Evolutionary conservation across 192 early-diverging fungal species (phyloP).

Genomic region (Backusella macrospora): DNA sequence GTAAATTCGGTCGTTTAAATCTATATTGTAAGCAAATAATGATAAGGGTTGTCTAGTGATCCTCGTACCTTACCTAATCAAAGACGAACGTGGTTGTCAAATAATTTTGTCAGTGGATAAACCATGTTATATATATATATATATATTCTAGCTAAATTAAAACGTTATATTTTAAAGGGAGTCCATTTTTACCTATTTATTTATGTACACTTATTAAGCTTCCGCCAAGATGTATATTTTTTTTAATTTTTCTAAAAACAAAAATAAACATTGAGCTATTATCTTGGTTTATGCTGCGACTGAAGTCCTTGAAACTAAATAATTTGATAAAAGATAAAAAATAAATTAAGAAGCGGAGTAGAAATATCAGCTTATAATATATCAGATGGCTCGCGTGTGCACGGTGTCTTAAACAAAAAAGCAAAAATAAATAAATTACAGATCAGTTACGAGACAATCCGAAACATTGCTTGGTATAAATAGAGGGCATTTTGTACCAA

Average conservation of each 20-base stretch:
- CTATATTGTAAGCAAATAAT: neutral
- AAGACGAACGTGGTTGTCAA: conserved; percentile 1
- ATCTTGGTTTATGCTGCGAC: neutral
- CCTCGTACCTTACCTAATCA: conserved; percentile 8
- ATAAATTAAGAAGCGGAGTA: neutral
- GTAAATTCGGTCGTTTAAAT: neutral
- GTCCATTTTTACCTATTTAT: neutral
- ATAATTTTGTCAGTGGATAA: conserved; percentile 1
- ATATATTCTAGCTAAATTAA: conserved; percentile 6
- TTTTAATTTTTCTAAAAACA: neutral
- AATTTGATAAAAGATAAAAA: neutral
- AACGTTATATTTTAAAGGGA: neutral
- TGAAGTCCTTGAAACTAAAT: neutral
- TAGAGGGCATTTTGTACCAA: neutral
- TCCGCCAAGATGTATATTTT: neutral
- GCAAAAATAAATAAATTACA: neutral
- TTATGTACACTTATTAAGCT: neutral
- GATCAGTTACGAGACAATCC: conserved; percentile 9
- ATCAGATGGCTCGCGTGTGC: conserved; percentile 7
- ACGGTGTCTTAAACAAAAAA: neutral
- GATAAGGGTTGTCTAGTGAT: conserved; percentile 13
- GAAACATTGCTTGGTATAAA: neutral
- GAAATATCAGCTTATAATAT: neutral
- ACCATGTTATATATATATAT: neutral
- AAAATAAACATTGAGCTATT: neutral